Base-by-base conservation (phyloP, 1,284 basidiomycete species). In the Trametes versicolor region DNA sequence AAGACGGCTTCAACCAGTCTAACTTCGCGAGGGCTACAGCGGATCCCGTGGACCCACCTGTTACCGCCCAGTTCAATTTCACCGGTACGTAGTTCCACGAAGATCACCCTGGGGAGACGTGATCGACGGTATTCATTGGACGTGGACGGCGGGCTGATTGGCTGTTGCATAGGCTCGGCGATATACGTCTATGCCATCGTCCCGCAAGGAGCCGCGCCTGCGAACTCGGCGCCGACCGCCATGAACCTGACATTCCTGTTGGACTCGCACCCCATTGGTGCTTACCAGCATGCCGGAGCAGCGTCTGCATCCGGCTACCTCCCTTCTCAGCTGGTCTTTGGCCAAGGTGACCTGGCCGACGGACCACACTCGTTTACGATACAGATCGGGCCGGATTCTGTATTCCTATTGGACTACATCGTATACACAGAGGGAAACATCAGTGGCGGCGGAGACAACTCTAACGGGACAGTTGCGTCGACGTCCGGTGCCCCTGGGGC, bases 331-430 rank as follows among this genome's bases (percentile, higher is more conserved):
- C 65, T 74, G 34, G 79, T 85, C 1, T 82, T 85, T 71, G 72
- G 77, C 29, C 70, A 73, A 51, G 56, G 64, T 45, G 77, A 74
- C n/a, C 72, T 87, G 13, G 23, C 75, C 19, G 77, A 83, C 37
- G 76, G 70, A 4, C 74, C 76, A 3, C 85, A 87, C 71, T 69
- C 78, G 48, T 73, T 88, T 29, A 73, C 76, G 23, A 74, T 86
- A 43, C 77, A 77, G 56, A 75, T 87, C 62, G 82, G 77, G 19
- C 77, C 78, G 34, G 79, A 81, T 63, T 85, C 84, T 15, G 78
- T 80, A 2, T 81, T 87, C 63, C 69, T 85, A 5, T 81, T 87
- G 54, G 84, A 87, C 71, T 83, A 81, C 65, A 75, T 85, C 53
- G 71, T 84, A 10, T 83, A 83, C 67, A 83, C 83, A 4, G 71